Base-by-base conservation (phyloP, 208 protist genomes). In the Acanthamoeba comandoni region DNA sequence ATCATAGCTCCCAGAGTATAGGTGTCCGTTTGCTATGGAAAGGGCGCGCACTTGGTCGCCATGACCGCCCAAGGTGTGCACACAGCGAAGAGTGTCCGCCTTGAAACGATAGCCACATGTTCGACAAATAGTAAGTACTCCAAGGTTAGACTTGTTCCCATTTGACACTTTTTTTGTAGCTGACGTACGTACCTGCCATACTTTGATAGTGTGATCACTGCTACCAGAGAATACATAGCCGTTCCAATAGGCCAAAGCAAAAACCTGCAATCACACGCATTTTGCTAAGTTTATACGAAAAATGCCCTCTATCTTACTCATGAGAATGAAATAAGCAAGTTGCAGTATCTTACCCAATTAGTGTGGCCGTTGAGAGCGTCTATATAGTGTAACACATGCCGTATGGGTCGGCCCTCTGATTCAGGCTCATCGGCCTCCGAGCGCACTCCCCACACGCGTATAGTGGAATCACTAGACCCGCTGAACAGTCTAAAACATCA, bases 31-130 rank as follows among this genome's bases (percentile, higher is more conserved):
- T 29, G 11, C 48, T 57, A 86, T 26, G 9, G 52, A 71, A 4
- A 86, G 53, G 19, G 77, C 77, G 3, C 77, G 48, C 48, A 86
- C 77, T 35, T 86, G 77, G 26, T 86, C 77, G 15, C 51, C 43
- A 39, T 86, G 77, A 12, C 77, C 77, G 58, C n/a, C 65, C 48
- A 86, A 67, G 0, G 77, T 86, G n/a, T 86, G n/a, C 19, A 86
- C 49, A 39, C 77, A 86, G 3, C 55, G 77, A 7, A 65, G 12
- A n/a, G 71, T 24, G 11, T 12, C 53, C 19, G 49, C 77, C 53
- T 53, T 51, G 5, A 17, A 43, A 43, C 35, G 35, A 43, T 43
- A 43, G 5, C n/a, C 55, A 49, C 29, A 49, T 4, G 5, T 51
- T 79, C 11, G 7, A 65, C 15, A 29, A 65, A 5, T 65, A 29